Evolutionary conservation across 2,329 filamentous ascomycete genomes (phyloP), one percentile per base, ranked within the genome.

Genomic region (Xylaria sp.): DNA sequence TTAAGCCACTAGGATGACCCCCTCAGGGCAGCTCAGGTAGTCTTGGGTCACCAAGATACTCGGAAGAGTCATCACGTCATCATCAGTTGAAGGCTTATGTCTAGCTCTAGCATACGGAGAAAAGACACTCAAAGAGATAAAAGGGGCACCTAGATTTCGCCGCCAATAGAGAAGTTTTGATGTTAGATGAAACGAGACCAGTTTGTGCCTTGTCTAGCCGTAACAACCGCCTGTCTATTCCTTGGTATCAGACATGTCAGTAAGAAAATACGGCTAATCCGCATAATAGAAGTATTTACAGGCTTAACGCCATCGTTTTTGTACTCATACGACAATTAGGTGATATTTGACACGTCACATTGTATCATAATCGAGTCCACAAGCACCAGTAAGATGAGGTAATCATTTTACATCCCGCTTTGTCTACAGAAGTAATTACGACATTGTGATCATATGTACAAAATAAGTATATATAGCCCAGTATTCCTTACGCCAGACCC

Each of bases 111-210:
- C 33, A 58, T 54, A 48, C 46, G 38, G 49, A 58, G 47, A 55
- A 64, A 60, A 47, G 13, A 54, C 29, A 29, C 47, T 49, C 54
- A 37, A 52, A 64, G 61, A 59, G 43, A 59, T 61, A 64, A 38
- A 62, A n/a, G n/a, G 61, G 37, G 54, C 57, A 27, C 40, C 47
- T 65, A 64, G 63, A 65, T 60, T 62, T 61, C 53, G 46, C 60
- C 59, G 48, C 53, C 47, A 65, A 66, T 65, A 65, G 59, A 64
- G 52, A 59, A 62, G 52, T 62, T 60, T 40, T 56, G 38, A 61
- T 66, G 62, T 53, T 62, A 58, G 49, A 65, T 57, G 58, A 62
- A 58, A 37, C 47, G 27, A 46, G 38, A 31, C 35, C 15, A 19
- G 19, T 62, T 27, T 31, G 19, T 60, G 47, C 52, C 41, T n/a